A percentile compares a stretch with the other conserved stretches of the same genome.
Conservation (phyloP, 352 stramenopile genomes). For the Globisporangium nagaii region DNA sequence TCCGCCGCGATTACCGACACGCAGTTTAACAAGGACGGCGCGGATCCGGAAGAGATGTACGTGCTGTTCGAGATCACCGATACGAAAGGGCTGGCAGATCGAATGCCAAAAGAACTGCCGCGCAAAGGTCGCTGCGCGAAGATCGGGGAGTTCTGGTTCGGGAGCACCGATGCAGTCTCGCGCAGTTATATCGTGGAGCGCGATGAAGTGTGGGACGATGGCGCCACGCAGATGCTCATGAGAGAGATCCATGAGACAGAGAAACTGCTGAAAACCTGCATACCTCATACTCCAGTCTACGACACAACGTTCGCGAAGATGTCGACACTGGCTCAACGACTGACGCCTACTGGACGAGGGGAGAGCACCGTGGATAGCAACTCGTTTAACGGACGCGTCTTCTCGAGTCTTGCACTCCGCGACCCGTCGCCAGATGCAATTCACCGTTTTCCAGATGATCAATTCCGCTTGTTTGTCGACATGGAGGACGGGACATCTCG, state of each 20-base stretch:
- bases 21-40: conserved; percentile 22
- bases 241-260: conserved; percentile 20
- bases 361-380: background rate
- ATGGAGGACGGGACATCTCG: conserved; percentile 3
- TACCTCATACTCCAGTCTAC: conserved; percentile 15
- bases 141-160: conserved; percentile 19
- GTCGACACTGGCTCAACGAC: conserved; percentile 13
- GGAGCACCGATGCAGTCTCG: conserved; percentile 8
- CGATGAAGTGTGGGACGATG: conserved; percentile 38
- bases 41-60: conserved; percentile 38
- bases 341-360: conserved; percentile 10
- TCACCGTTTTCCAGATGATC: conserved; percentile 34
- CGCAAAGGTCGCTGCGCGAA: conserved; percentile 1
- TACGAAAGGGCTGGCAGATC: conserved; percentile 10
- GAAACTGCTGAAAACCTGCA: conserved; percentile 15
- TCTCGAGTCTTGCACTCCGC: conserved; percentile 29
- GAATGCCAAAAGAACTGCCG: conserved; percentile 2
- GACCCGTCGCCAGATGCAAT: conserved; percentile 40
- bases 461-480: conserved; percentile 39
- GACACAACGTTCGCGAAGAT: conserved; percentile 13
- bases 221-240: conserved; percentile 27
- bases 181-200: conserved; percentile 18
- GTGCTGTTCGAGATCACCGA: conserved; percentile 38
- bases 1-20: too few relatives aligned
- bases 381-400: conserved; percentile 25